Evolutionary conservation across 2,329 filamentous ascomycete species (phyloP).

Genomic region (Fusarium annulatum): DNA sequence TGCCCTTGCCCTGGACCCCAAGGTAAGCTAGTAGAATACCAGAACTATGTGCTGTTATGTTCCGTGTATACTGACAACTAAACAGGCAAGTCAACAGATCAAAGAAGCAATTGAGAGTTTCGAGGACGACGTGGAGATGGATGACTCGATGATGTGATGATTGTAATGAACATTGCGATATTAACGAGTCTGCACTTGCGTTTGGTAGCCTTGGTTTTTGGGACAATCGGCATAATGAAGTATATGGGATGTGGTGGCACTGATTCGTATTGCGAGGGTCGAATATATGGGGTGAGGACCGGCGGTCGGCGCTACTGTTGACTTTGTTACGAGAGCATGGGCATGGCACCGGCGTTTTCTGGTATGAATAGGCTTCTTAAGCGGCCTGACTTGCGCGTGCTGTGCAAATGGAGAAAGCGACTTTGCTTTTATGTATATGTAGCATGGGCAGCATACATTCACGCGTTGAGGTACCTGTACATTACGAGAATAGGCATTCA

Average conservation of each 20-base stretch:
- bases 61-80: slow-evolving; percentile 7
- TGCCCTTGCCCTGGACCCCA: slow-evolving; percentile 94
- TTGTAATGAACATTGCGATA: slow-evolving; percentile 44
- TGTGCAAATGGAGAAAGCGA: slow-evolving; percentile 34
- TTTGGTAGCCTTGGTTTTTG: slow-evolving; percentile 32
- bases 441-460: slow-evolving; percentile 26
- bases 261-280: slow-evolving; percentile 1
- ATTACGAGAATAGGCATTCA: slow-evolving; percentile 29
- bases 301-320: slow-evolving; percentile 31
- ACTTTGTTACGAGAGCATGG: slow-evolving; percentile 46
- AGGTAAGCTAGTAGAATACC: slow-evolving; percentile 67
- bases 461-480: slow-evolving; percentile 39
- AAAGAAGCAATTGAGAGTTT: slow-evolving; percentile 96
- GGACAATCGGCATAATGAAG: slow-evolving; percentile 32
- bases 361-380: slow-evolving; percentile 35
- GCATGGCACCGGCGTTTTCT: slow-evolving; percentile 52
- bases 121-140: slow-evolving; percentile 80
- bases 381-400: slow-evolving; percentile 22
- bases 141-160: slow-evolving; percentile 72
- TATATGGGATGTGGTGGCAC: slow-evolving; percentile 15
- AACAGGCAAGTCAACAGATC: slow-evolving; percentile 88
- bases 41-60: neutral
- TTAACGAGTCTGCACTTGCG: slow-evolving; percentile 41
- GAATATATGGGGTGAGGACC: slow-evolving; percentile 14
- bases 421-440: slow-evolving; percentile 42